Evolutionary conservation across 2,329 filamentous ascomycete species (phyloP), one percentile per base, ranked within the genome.

Genomic region (Colletotrichum incanum): DNA sequence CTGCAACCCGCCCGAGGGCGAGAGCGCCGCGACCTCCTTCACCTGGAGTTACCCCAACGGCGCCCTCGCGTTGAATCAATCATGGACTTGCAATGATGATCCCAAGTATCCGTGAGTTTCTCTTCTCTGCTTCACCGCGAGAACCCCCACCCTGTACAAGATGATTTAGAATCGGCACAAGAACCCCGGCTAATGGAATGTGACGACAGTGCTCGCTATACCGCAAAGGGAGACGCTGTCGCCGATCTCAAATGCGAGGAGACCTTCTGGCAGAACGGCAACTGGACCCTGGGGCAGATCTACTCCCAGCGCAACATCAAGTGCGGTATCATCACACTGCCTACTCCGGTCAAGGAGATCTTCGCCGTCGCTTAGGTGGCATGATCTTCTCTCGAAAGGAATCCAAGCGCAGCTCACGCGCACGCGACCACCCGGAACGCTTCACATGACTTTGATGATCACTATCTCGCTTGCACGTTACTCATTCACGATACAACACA

Each of bases 21-120:
- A 73, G n/a, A 66, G 74, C 64, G 77, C 79, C 34, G 76, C 77
- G 56, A 83, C 82, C 3, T 81, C 77, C 0, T 89, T 89, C 72
- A 80, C 80, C 64, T 89, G 83, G 74, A 82, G 76, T 76, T 77
- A 80, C 16, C 79, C 84, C 5, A 75, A 75, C 37, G 76, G 78
- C 8, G 71, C 78, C 64, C 77, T 89, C 60, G 74, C 77, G 43
- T 72, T 88, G 73, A 86, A 86, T 78, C 86, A 89, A 80, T 84
- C 81, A 4, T 89, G 87, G 87, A 75, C 74, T 11, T 89, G 87
- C 78, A 74, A 75, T 55, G 83, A 84, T 39, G 84, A 86, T 70
- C 72, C 73, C 20, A 41, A 64, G 47, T 74, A 62, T n/a, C 73
- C 73, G 73, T 74, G 23, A 72, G 73, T 68, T 9, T 26, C 6